A percentile compares a stretch with the other conserved stretches of the same genome.
phyloP scores from a whole-genome alignment of 73 alveolate species.

The Symbiodinium pilosum region DNA sequence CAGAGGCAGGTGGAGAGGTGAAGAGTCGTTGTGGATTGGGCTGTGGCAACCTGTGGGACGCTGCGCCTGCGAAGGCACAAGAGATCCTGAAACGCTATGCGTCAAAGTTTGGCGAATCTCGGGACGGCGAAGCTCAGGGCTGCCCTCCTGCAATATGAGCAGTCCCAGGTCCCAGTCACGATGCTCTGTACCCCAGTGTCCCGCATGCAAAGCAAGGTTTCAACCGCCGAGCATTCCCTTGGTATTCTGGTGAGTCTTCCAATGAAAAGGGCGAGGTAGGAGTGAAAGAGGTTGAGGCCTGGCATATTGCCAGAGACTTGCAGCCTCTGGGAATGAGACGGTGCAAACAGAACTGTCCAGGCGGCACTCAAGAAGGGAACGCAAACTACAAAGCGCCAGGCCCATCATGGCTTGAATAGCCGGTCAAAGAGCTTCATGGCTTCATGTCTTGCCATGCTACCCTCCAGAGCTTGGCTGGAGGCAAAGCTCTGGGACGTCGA shows the following conservation, averaged over 20 bases:
- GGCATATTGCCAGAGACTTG: background rate
- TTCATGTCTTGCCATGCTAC: background rate
- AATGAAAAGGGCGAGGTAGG: constrained; percentile 60
- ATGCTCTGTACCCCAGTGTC: background rate
- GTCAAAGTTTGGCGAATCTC: constrained; percentile 71
- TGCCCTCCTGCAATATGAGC: background rate
- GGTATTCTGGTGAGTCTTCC: constrained; percentile 44
- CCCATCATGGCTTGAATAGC: no score
- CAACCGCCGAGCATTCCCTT: constrained; percentile 82
- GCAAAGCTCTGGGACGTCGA: constrained; percentile 90
- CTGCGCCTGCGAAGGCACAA: background rate
- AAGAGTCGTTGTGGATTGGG: background rate
- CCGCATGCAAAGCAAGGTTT: constrained; percentile 23
- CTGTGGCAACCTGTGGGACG: background rate
- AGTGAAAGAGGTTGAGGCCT: constrained; percentile 58
- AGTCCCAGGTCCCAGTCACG: no score
- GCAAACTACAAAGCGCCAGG: constrained; percentile 50
- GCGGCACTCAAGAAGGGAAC: constrained; percentile 54
- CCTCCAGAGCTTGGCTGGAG: background rate
- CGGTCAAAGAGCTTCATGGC: background rate
- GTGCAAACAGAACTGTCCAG: background rate
- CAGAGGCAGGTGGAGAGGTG: background rate
- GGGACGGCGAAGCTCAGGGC: constrained; percentile 79
- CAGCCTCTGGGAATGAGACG: background rate
- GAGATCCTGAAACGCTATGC: constrained; percentile 32